Conservation (phyloP, 2,329 filamentous ascomycete species). For the Mycosphaerella arachidis region DNA sequence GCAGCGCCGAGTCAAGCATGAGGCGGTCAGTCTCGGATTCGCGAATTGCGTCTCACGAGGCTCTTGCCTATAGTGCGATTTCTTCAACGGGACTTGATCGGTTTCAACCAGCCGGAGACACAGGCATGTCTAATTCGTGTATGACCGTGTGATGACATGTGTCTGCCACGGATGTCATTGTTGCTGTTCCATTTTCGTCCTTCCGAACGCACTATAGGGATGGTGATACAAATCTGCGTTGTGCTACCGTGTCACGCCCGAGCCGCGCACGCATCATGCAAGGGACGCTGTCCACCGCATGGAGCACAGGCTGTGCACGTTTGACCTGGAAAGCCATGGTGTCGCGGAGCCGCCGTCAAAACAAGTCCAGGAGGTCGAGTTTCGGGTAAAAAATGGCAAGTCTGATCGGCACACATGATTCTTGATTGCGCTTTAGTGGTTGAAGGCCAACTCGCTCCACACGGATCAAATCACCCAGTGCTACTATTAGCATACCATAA, state of each 20-base stretch:
- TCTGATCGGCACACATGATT: background rate
- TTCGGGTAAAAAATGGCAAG: background rate
- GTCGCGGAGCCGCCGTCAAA: background rate
- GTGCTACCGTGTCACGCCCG: background rate
- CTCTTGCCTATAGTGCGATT: background rate
- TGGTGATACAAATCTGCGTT: background rate
- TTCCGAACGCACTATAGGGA: background rate
- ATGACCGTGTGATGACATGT: conserved; percentile 5
- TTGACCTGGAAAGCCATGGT: background rate
- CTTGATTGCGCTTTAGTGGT: too few relatives aligned
- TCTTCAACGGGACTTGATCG: background rate
- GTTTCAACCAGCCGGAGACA: background rate
- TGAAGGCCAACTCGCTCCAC: background rate
- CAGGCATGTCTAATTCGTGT: conserved; percentile 2
- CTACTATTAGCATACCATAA: too few relatives aligned
- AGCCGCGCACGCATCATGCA: background rate
- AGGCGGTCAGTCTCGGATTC: background rate
- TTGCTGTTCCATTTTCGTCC: background rate
- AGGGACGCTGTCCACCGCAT: background rate
- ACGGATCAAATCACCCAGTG: too few relatives aligned
- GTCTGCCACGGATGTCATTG: conserved; percentile 6
- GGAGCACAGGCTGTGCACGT: background rate
- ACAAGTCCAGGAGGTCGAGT: background rate
- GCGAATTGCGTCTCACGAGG: background rate
- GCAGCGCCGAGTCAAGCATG: background rate